phyloP scores from a whole-genome alignment of 2,329 filamentous ascomycete species.

The Exutisphaerella laricina region DNA sequence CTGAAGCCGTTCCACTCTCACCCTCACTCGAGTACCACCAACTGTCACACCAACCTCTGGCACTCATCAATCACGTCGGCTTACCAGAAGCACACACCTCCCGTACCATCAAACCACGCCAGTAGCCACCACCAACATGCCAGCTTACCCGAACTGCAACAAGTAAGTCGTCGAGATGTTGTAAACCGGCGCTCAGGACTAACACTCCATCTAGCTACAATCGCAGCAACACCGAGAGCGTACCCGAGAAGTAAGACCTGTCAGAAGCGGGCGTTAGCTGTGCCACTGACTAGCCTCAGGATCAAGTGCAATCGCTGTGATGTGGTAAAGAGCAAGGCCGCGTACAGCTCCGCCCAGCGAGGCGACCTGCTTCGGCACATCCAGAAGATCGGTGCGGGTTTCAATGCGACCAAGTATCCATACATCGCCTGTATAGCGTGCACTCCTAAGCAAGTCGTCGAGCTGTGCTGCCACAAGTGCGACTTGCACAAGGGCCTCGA shows the following conservation, averaged over 20 bases:
- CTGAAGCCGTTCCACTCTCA: no score
- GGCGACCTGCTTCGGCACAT: neutral
- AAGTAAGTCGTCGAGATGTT: neutral
- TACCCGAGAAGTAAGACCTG: neutral
- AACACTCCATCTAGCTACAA: neutral
- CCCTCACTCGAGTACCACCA: no score
- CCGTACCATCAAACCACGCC: neutral
- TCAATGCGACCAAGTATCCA: neutral
- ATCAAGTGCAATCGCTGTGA: constrained; percentile 19
- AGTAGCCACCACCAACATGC: neutral
- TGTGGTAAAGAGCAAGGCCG: constrained; percentile 5
- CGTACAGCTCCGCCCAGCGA: constrained; percentile 3
- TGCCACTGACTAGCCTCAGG: constrained; percentile 5
- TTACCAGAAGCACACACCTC: no score
- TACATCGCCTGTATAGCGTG: constrained; percentile 20
- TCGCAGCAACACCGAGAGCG: neutral
- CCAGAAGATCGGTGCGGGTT: neutral
- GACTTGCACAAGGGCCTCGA: constrained; percentile 20
- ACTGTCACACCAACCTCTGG: neutral
- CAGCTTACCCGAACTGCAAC: neutral
- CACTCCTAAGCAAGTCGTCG: constrained; percentile 17
- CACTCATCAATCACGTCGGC: neutral
- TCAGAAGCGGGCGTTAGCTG: neutral
- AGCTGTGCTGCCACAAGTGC: constrained; percentile 26
- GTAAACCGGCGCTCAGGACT: no score